These are phyloP conservation scores for Stenogyne calaminthoides DNA, from an alignment of 305 asterid genomes.

Conservation along the genomic window DNA sequence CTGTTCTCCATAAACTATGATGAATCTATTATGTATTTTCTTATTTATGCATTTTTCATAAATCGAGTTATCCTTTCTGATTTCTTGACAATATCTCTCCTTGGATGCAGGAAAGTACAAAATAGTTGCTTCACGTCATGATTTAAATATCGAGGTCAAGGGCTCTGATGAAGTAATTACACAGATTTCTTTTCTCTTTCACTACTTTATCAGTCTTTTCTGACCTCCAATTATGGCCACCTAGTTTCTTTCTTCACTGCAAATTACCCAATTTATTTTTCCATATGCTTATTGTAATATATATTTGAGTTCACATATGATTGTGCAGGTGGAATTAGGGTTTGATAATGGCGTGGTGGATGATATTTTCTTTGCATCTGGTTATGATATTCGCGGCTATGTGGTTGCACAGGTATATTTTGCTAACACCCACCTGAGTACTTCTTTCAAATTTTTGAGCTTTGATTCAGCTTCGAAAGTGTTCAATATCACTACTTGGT, in stretches of 20 bases:
- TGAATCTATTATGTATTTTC: constrained; percentile 11
- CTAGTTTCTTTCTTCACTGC: constrained; percentile 5
- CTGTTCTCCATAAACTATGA: not conserved
- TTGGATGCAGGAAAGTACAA: constrained; percentile 69
- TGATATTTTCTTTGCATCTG: constrained; percentile 80
- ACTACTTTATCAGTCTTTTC: constrained; percentile 8
- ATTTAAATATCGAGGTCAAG: constrained; percentile 68
- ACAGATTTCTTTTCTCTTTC: constrained; percentile 27
- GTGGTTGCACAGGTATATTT: constrained; percentile 90
- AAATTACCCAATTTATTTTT: not conserved
- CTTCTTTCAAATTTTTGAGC: constrained; percentile 12
- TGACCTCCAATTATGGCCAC: constrained; percentile 14
- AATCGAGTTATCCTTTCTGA: constrained; percentile 22
- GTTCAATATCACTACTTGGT: constrained; percentile 16
- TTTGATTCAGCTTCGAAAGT: constrained; percentile 16
- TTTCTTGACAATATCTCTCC: constrained; percentile 31
- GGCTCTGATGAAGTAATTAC: constrained; percentile 76
- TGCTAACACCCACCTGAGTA: not conserved
- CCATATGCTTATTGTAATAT: constrained; percentile 7
- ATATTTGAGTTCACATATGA: constrained; percentile 27
- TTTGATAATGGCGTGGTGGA: constrained; percentile 70
- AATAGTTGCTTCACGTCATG: constrained; percentile 73
- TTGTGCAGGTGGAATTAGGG: constrained; percentile 79
- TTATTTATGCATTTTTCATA: constrained; percentile 3
- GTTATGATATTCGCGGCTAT: constrained; percentile 86